These are phyloP conservation scores for Arthroderma uncinatum DNA, from an alignment of 2,329 filamentous ascomycete species.

Conservation along the genomic window DNA sequence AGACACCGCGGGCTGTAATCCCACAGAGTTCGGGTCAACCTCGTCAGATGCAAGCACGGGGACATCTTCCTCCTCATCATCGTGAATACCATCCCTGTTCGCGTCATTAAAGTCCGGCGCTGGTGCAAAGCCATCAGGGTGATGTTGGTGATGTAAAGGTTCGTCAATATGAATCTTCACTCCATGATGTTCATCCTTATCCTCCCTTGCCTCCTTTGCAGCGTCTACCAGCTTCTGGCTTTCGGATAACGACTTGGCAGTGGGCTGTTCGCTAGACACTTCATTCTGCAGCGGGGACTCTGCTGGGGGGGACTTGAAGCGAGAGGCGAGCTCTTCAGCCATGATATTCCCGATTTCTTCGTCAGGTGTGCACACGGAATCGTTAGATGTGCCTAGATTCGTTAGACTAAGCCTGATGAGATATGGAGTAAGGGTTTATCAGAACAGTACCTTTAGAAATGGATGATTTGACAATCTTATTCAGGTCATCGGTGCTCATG, in stretches of 20 bases:
- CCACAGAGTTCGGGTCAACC: constrained; percentile 56
- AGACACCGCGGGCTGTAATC: constrained; percentile 70
- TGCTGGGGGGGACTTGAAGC: constrained; percentile 54
- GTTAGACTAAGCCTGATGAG: constrained; percentile 8
- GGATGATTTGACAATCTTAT: constrained; percentile 73
- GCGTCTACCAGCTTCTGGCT: constrained; percentile 33
- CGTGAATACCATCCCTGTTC: constrained; percentile 33
- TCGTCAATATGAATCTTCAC: constrained; percentile 63
- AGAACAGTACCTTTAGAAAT: constrained; percentile 39
- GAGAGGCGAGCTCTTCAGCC: constrained; percentile 69
- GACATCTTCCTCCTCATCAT: constrained; percentile 45
- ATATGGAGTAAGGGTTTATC: not conserved
- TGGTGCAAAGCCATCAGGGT: constrained; percentile 41
- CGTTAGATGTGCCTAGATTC: constrained; percentile 50
- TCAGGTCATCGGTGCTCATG: constrained; percentile 79
- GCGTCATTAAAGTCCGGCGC: constrained; percentile 42
- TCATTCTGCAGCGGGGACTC: constrained; percentile 14
- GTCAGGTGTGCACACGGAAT: constrained; percentile 63
- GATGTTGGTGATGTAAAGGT: constrained; percentile 36
- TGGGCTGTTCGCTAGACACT: not conserved
- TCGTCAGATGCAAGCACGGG: constrained; percentile 88
- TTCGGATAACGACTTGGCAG: constrained; percentile 19
- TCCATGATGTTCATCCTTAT: constrained; percentile 23
- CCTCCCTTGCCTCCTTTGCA: constrained; percentile 9
- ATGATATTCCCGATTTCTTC: constrained; percentile 86